Evolutionary conservation across 2,329 filamentous ascomycete genomes (phyloP).

Genomic region (Aspergillus caelatus): DNA sequence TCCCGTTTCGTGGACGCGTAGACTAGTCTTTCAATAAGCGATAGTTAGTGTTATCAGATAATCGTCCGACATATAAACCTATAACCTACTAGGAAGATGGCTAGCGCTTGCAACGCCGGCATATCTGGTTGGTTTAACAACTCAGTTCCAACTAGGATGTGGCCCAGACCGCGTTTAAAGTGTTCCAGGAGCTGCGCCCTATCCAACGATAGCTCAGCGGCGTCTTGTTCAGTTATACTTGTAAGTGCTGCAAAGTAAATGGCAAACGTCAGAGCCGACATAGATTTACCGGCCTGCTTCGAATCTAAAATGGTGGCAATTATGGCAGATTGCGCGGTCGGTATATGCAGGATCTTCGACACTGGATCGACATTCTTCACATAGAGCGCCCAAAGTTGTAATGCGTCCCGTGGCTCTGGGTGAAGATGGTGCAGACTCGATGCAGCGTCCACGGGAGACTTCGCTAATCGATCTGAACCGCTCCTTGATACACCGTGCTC

Average conservation of each 20-base stretch:
- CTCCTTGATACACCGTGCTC: no score
- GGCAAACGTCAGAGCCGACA: not conserved
- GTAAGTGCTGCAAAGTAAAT: slow-evolving; percentile 3
- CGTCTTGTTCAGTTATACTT: not conserved
- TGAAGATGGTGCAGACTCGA: not conserved
- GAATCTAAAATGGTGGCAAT: slow-evolving; percentile 1
- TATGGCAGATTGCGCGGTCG: not conserved
- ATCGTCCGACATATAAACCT: no score
- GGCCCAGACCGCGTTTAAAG: not conserved
- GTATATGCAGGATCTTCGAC: slow-evolving; percentile 1
- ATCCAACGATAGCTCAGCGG: not conserved
- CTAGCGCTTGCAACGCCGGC: slow-evolving; percentile 1
- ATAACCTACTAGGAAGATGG: not conserved
- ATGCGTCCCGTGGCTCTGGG: not conserved
- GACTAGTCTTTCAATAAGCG: not conserved
- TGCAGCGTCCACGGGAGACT: no score
- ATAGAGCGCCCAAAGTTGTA: not conserved
- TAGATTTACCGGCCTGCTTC: not conserved
- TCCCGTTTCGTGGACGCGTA: slow-evolving; percentile 3
- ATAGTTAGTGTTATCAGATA: no score
- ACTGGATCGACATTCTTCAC: slow-evolving; percentile 5
- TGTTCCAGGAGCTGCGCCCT: not conserved
- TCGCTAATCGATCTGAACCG: no score
- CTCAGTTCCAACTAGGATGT: not conserved
- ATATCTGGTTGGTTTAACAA: not conserved